phyloP scores from a whole-genome alignment of 129 eudicot species.

The Solidago caesia region DNA sequence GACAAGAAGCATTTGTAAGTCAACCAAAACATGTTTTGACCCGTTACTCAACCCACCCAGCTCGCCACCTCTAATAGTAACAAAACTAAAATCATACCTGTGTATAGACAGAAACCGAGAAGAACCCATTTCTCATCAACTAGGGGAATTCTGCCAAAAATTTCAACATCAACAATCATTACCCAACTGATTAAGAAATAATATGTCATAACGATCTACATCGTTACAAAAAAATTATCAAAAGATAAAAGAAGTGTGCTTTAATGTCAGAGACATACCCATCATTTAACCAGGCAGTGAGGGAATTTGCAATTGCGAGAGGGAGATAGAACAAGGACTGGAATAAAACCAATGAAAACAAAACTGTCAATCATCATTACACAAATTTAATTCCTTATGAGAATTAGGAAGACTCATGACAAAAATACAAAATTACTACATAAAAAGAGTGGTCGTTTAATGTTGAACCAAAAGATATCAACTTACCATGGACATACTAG shows the following conservation, averaged over 20 bases:
- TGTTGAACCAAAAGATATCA: neutral
- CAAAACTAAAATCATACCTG: conserved; percentile 43
- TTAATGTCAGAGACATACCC: conserved; percentile 55
- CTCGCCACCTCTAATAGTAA: neutral
- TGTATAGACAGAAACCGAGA: conserved; percentile 74
- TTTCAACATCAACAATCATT: conserved; percentile 17
- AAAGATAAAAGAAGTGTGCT: neutral
- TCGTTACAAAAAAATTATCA: neutral
- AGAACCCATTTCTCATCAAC: conserved; percentile 92
- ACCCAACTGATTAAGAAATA: conserved; percentile 7
- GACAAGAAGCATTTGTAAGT: neutral
- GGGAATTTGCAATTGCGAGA: conserved; percentile 88
- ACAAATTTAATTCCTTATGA: neutral
- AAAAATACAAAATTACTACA: neutral
- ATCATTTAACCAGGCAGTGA: conserved; percentile 90
- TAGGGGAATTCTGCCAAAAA: conserved; percentile 73
- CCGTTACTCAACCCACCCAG: neutral
- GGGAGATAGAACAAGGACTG: conserved; percentile 92
- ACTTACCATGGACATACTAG: conserved; percentile 95
- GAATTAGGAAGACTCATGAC: conserved; percentile 11
- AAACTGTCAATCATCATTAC: neutral
- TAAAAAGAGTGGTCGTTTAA: conserved; percentile 2
- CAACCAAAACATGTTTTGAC: neutral
- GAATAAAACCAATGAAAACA: conserved; percentile 23
- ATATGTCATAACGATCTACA: neutral